Evolutionary conservation across 768 basidiomycete species (phyloP), one percentile per base, ranked within the genome.

Genomic region (Amanita molliuscula): DNA sequence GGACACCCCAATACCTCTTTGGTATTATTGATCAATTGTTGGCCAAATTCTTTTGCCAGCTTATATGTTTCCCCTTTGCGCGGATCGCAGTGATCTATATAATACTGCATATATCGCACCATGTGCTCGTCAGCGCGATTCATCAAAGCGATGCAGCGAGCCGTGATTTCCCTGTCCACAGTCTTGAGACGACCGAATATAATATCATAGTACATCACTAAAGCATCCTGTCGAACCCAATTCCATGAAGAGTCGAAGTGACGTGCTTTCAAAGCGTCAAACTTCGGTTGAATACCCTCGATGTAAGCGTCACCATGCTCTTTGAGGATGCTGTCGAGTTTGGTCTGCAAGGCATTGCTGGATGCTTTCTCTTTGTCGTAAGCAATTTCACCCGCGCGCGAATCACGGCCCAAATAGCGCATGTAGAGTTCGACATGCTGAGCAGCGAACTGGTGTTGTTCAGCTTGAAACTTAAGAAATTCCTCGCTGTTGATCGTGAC

Each of bases 191-290:
- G 83, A 43, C 96, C 96, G 57, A 93, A 92, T 58, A 99, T 92
- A 68, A 99, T 96, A 65, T 98, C 95, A 67, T 94, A 97, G 71
- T 84, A 98, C 91, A 99, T 94, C 53, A 91, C 72, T 23, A 98
- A 74, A 13, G 93, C 91, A 54, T 96, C 94, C 69, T 99, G 96
- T 53, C 95, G 84, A 40, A 87, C 95, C 96, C 96, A 99, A 63
- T 99, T 99, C 96, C 95, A 99, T 5, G 88, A 92, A 2, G 95
- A 98, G 63, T 98, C 94, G 73, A 99, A 98, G 62, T 86, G 93
- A 41, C 96, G 88, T 10, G 94, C 96, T 68, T 99, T 98, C 59
- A 97, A 74, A 2, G 89, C 84, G 61, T 95, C 90, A 67, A 99
- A 99, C 51, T 79, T 76, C 8, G 96, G 96, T 61, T 94, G 88